A percentile compares a stretch with the other conserved stretches of the same genome.
Evolutionary conservation across 371 early-diverging fungal species (phyloP).

Genomic region (Mucor plumbeus): DNA sequence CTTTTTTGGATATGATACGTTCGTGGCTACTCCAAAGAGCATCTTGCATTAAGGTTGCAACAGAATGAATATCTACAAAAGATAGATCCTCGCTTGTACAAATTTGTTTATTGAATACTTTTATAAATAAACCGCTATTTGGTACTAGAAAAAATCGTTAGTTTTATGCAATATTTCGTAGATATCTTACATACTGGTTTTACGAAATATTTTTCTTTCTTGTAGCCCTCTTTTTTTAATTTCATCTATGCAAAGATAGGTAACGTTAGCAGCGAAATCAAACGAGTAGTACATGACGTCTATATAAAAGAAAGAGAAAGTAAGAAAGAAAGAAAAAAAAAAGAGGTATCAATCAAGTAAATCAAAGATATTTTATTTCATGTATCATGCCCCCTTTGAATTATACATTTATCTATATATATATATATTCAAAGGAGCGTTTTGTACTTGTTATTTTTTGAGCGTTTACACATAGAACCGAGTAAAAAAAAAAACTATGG

Average conservation of each 20-base stretch:
- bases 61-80: conserved; percentile 49
- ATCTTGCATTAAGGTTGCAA: conserved; percentile 58
- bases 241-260: conserved; percentile 50
- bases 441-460: background rate
- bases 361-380: background rate
- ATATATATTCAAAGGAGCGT: conserved; percentile 5
- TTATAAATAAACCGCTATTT: conserved; percentile 47
- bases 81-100: conserved; percentile 45
- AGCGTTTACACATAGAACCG: background rate
- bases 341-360: background rate
- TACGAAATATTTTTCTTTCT: conserved; percentile 52
- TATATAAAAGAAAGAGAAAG: background rate
- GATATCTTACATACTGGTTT: conserved; percentile 36
- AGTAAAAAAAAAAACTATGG: no score
- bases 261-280: conserved; percentile 45
- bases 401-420: background rate
- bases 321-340: background rate
- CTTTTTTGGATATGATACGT: conserved; percentile 47
- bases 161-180: background rate
- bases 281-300: conserved; percentile 36
- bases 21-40: conserved; percentile 51
- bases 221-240: conserved; percentile 45
- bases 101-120: conserved; percentile 45
- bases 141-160: conserved; percentile 32
- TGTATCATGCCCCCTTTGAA: background rate